Evolutionary conservation across 2,329 filamentous ascomycete species (phyloP), one percentile per base, ranked within the genome.

Genomic region (Atkinsonella texensis): DNA sequence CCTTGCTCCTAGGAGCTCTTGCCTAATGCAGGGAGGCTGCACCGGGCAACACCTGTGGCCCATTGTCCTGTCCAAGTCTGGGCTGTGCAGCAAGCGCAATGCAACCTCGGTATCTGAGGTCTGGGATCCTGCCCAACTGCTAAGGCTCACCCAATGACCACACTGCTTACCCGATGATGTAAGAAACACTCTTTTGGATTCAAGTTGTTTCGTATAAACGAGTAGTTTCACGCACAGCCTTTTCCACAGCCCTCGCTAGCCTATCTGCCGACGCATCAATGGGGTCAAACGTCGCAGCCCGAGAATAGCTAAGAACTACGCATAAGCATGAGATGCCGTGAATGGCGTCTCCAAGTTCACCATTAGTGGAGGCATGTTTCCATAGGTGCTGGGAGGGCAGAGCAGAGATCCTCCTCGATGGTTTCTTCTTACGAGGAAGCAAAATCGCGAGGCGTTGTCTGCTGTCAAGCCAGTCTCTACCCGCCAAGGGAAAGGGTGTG

Each of bases 301-400:
- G 53, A 12, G 50, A 46, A 1, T 68, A 66, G 52, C 46, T 61
- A 5, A 61, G 59, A 11, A 60, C 57, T 11, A 58, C 62, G 2
- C 64, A 67, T 52, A 50, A 54, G n/a, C n/a, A n/a, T n/a, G 15
- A 17, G 62, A 68, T 39, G n/a, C 63, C 2, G 62, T 64, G 39
- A 63, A 64, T 35, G 66, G 66, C 17, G 60, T 62, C 1, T 66
- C 65, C 55, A 52, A 46, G 2, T 65, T 68, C 3, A 52, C 56
- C 59, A 63, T 49, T 57, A 59, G 18, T 59, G 56, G 13, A 43
- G 20, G 1, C 54, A 54, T 10, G 28, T 28, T 2, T 17, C n/a
- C 6, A 40, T 35, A 11, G 43, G 44, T 9, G 55, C 52, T 13
- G 62, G 62, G 48, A 57, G 65, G 23, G 56, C 61, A 31, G 65